phyloP scores from a whole-genome alignment of 2,329 filamentous ascomycete species.

The Neurospora sp. region DNA sequence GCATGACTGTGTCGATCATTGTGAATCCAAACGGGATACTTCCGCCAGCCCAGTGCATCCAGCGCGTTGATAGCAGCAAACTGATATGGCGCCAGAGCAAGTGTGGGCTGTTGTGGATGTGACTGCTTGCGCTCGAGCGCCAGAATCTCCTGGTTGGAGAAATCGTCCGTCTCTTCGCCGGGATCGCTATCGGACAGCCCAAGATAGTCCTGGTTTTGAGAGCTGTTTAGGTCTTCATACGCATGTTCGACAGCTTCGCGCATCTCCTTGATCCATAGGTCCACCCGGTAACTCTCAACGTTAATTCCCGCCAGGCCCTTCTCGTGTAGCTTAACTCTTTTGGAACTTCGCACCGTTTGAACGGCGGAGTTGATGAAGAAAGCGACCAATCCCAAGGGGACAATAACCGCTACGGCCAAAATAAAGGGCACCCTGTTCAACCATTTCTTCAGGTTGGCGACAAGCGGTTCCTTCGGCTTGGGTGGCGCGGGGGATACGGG shows the following conservation, averaged over 20 bases:
- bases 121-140: conserved; percentile 32
- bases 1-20: conserved; percentile 76
- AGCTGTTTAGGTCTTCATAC: conserved; percentile 61
- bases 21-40: conserved; percentile 64
- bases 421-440: conserved; percentile 52
- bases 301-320: conserved; percentile 57
- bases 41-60: conserved; percentile 54
- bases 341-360: conserved; percentile 64
- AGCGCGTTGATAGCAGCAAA: conserved; percentile 76
- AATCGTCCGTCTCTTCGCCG: conserved; percentile 22
- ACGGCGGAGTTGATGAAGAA: conserved; percentile 68
- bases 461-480: conserved; percentile 4
- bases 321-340: conserved; percentile 69
- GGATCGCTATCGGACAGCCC: conserved; percentile 29
- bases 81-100: conserved; percentile 71
- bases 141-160: conserved; percentile 28
- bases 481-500: conserved; percentile 33
- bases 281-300: conserved; percentile 57
- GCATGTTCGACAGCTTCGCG: conserved; percentile 67
- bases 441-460: conserved; percentile 19
- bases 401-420: conserved; percentile 54
- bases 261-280: conserved; percentile 65
- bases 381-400: conserved; percentile 60
- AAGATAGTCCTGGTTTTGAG: conserved; percentile 63
- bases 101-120: conserved; percentile 47